phyloP scores from a whole-genome alignment of 768 basidiomycete species.

The Boletus rubescentipes region DNA sequence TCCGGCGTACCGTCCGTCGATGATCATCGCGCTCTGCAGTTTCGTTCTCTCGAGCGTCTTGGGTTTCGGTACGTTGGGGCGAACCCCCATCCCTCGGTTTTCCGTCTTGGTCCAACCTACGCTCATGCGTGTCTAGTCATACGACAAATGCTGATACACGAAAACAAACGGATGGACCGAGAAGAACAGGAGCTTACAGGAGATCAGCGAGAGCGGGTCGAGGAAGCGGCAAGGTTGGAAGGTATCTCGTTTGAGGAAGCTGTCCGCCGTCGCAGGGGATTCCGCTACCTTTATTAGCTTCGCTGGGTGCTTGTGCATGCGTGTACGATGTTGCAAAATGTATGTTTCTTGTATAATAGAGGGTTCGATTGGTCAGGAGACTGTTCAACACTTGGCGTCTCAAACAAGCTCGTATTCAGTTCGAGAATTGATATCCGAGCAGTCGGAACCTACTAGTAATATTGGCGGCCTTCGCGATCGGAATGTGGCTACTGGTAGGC shows the following conservation, averaged over 20 bases:
- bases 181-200: constrained; percentile 45
- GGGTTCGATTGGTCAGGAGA: too few species aligned
- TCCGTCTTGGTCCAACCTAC: background rate
- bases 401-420: too few species aligned
- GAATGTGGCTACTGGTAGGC: too few species aligned
- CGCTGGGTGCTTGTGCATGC: too few species aligned
- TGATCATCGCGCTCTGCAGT: constrained; percentile 42
- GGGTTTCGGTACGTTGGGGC: background rate
- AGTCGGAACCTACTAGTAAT: too few species aligned
- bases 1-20: constrained; percentile 60
- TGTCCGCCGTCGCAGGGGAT: constrained; percentile 52
- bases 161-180: constrained; percentile 50
- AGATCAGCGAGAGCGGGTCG: constrained; percentile 48
- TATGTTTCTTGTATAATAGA: background rate
- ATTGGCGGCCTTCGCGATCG: too few species aligned
- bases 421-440: too few species aligned
- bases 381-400: too few species aligned
- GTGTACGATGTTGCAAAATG: background rate
- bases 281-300: constrained; percentile 50
- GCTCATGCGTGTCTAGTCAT: constrained; percentile 34
- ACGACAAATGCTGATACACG: constrained; percentile 42
- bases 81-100: background rate
- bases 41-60: too few species aligned
- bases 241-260: constrained; percentile 61
- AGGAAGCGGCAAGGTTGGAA: constrained; percentile 58